Evolutionary conservation across 805 yeast genomes (phyloP).

Genomic region (Spathaspora hagerdaliae): DNA sequence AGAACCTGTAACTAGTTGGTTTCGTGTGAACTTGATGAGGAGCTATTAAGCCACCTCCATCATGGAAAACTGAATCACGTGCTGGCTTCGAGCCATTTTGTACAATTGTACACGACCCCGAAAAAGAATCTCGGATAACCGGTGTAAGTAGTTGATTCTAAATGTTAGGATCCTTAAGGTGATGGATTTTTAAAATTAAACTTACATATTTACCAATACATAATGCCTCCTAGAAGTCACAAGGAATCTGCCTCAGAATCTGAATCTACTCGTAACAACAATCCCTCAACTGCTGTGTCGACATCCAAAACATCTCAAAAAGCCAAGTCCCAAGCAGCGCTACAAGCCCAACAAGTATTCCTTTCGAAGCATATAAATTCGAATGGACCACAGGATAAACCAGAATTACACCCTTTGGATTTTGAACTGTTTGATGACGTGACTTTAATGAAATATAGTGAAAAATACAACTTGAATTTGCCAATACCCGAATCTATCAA

Average conservation of each 20-base stretch:
- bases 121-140: no score
- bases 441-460: conserved; percentile 67
- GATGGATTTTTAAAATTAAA: no score
- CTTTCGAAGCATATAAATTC: conserved; percentile 66
- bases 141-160: no score
- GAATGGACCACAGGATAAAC: conserved; percentile 63
- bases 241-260: conserved; percentile 37
- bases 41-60: no score
- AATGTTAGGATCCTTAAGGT: no score
- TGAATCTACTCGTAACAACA: conserved; percentile 21
- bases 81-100: no score
- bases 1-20: no score
- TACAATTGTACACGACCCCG: no score
- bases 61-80: no score
- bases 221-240: conserved; percentile 2
- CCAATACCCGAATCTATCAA: conserved; percentile 62
- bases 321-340: conserved; percentile 55
- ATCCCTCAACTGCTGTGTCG: conserved; percentile 2
- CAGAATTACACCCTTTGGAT: conserved; percentile 57
- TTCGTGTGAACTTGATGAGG: no score
- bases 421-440: conserved; percentile 60
- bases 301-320: conserved; percentile 20
- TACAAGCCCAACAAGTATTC: conserved; percentile 67
- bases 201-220: no score
- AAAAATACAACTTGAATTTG: conserved; percentile 50